Percentiles rank a stretch among this genome's conserved stretches.
These are phyloP conservation scores for Cercospora sp. DNA, from an alignment of 2,329 filamentous ascomycete genomes.

Conservation along the genomic window DNA sequence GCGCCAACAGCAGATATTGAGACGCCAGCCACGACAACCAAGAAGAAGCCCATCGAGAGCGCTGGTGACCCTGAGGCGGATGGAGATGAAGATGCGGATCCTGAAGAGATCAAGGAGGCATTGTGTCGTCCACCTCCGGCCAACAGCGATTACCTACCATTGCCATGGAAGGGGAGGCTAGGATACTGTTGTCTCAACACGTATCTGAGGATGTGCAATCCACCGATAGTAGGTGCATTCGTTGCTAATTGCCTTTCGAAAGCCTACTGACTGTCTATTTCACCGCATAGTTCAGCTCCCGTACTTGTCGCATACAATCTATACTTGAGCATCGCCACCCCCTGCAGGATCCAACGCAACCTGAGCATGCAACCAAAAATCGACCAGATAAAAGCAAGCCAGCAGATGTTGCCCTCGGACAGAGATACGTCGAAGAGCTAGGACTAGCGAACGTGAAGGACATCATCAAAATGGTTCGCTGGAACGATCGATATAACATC, in stretches of 20 bases:
- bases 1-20: constrained; percentile 2
- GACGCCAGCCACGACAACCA: constrained; percentile 31
- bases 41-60: constrained; percentile 28
- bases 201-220: constrained; percentile 77
- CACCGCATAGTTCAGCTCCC: constrained; percentile 66
- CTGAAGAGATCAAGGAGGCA: constrained; percentile 60
- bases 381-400: constrained; percentile 73
- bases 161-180: constrained; percentile 86
- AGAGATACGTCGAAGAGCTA: constrained; percentile 71
- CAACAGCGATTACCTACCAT: constrained; percentile 77
- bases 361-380: constrained; percentile 82
- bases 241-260: not conserved
- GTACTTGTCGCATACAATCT: constrained; percentile 86
- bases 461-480: constrained; percentile 79
- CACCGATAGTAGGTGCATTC: constrained; percentile 57
- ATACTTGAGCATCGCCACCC: constrained; percentile 88
- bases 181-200: constrained; percentile 95
- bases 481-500: constrained; percentile 91
- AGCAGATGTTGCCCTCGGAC: constrained; percentile 65
- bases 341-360: constrained; percentile 69
- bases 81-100: constrained; percentile 53
- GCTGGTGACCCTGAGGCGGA: constrained; percentile 55
- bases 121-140: constrained; percentile 69
- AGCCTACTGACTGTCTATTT: not conserved
- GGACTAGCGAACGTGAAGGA: constrained; percentile 82